phyloP scores from a whole-genome alignment of 805 yeast genomes.

The Pichia kluyveri region DNA sequence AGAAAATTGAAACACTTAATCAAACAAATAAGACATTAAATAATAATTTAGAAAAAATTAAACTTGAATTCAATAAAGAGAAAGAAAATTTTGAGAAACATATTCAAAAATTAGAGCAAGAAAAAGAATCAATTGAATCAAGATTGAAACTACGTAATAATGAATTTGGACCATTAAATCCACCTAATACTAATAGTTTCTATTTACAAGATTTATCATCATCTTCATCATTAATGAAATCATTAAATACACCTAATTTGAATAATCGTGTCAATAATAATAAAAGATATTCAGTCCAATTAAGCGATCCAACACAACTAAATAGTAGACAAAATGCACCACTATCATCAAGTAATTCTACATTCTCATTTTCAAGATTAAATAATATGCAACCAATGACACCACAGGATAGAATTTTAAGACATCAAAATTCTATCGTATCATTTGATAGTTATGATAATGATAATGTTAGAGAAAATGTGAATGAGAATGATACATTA shows the following conservation, averaged over 20 bases:
- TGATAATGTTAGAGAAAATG: not conserved
- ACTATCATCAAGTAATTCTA: not conserved
- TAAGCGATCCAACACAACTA: slow-evolving; percentile 38
- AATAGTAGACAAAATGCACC: slow-evolving; percentile 30
- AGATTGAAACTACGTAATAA: slow-evolving; percentile 8
- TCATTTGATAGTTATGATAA: slow-evolving; percentile 5
- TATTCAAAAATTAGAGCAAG: slow-evolving; percentile 21
- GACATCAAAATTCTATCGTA: slow-evolving; percentile 13
- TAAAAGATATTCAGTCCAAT: slow-evolving; percentile 23
- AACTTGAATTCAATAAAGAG: slow-evolving; percentile 24
- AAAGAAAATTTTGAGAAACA: slow-evolving; percentile 18
- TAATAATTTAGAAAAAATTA: slow-evolving; percentile 1
- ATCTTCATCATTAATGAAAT: slow-evolving; percentile 15
- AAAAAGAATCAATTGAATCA: slow-evolving; percentile 16
- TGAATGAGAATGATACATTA: not conserved
- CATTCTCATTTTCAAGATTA: slow-evolving; percentile 9
- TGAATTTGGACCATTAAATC: not conserved
- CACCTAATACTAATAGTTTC: slow-evolving; percentile 8
- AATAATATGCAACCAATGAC: slow-evolving; percentile 9
- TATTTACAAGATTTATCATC: slow-evolving; percentile 26
- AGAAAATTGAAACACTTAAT: slow-evolving; percentile 14
- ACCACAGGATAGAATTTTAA: slow-evolving; percentile 12
- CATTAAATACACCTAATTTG: slow-evolving; percentile 13
- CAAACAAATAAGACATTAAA: slow-evolving; percentile 21
- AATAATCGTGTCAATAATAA: slow-evolving; percentile 2